Evolutionary conservation across 805 yeast species (phyloP), one percentile per base, ranked within the genome.

Genomic region (Candida schatavii): DNA sequence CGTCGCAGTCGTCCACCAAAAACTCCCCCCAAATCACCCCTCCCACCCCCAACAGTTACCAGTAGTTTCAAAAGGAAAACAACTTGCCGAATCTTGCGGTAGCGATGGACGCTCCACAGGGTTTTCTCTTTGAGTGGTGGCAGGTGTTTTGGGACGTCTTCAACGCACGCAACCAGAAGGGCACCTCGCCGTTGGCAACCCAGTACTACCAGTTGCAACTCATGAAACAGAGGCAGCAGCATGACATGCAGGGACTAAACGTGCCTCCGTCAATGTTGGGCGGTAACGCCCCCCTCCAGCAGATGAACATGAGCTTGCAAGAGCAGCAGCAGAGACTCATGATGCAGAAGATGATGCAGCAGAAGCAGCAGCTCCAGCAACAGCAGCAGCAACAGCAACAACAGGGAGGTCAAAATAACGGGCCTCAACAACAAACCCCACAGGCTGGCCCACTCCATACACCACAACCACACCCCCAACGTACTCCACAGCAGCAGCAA

Each of bases 61-160:
- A 47, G 13, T 68, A 60, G 38, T 55, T 62, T 35, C 59, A 56
- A 36, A 67, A 61, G 47, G 71, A 67, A 5, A 59, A 65, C 42
- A 76, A 72, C 38, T 57, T 80, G 6, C 80, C 84, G 1, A 67
- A 68, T 13, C 57, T 79, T 27, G 64, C 68, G 18, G 72, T 82
- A 55, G 68, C 80, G 9, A 77, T 85, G 75, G 93, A 88, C 55
- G 84, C 95, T 2, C 93, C 95, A 0, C 87, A 83, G 52, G 93
- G 96, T 5, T 89, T 88, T 55, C 65, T 89, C 19, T 83, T 79
- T 54, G 97, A 90, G 60, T 89, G 97, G 97, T 89, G 97, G 97
- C 88, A 81, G 68, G 81, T 90, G 14, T 90, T 89, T 59, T 90
- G 97, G 97, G 97, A 89, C 58, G 82, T 88, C 22, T 87, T 84